Evolutionary conservation across 495 filamentous ascomycete genomes (phyloP), one percentile per base, ranked within the genome.

Genomic region (Penicillium ochrochloron): DNA sequence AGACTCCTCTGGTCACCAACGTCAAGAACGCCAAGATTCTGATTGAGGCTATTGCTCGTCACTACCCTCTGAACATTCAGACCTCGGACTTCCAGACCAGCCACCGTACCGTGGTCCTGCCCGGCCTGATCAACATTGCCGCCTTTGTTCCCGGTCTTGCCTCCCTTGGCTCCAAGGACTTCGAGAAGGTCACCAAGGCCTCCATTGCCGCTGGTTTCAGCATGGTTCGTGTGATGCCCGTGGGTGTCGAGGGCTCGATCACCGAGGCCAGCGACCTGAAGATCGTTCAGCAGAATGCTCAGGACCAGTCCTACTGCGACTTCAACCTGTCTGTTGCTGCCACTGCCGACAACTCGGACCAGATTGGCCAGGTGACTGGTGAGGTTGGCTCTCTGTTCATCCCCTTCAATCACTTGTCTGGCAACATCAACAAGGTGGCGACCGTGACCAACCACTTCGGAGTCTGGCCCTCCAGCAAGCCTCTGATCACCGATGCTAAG

Each of bases 21-120:
- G 95, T 99, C 70, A 99, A 99, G 85, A 99, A 97, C 70, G 95
- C 95, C 44, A 99, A 99, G 83, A 90, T 99, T 59, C 76, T 99
- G 50, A 90, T 99, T 66, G 95, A 99, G 76, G 95, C 95, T 17
- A 90, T 99, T 65, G 88, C 93, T 59, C 87, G 95, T 42, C 88
- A 96, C 73, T 96, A 90, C 70, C 87, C 92, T 64, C 81, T 99
- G 41, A 85, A 93, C 41, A 86, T 98, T 64, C 84, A 87, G 73
- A 87, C 87, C 44, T 84, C 91, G 62, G 95, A 99, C 73, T 96
- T 89, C 78, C 92, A 97, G 82, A 94, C 92, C 39, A 93, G 90
- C 75, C 91, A 93, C 71, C 88, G 88, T 60, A 90, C 90, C 11
- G 80, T 93, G 41, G 83, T 87, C 29, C 85, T 94, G 31, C 89